These are phyloP conservation scores for Leccinum fuscescens DNA, from an alignment of 1,284 basidiomycete genomes.

Conservation along the genomic window DNA sequence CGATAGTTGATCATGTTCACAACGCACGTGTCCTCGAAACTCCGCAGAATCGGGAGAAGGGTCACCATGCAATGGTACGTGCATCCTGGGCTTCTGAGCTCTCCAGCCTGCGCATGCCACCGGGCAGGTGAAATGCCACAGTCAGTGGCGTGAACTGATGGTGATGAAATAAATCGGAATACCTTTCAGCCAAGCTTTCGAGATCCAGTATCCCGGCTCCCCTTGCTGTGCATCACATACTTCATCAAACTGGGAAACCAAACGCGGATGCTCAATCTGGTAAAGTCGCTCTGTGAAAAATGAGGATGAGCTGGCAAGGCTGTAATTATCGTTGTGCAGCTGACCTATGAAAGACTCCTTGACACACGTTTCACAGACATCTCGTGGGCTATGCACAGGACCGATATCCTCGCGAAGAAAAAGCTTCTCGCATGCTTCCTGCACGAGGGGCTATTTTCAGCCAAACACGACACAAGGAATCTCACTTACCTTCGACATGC, in stretches of 20 bases:
- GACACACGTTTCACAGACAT: constrained; percentile 66
- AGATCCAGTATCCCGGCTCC: constrained; percentile 65
- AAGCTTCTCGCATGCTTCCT: constrained; percentile 55
- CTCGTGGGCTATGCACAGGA: constrained; percentile 44
- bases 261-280: constrained; percentile 58
- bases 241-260: constrained; percentile 56
- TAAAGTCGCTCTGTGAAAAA: constrained; percentile 60
- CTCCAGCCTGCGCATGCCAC: constrained; percentile 59
- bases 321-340: constrained; percentile 8
- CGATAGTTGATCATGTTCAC: constrained; percentile 64
- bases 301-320: constrained; percentile 5
- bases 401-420: constrained; percentile 43
- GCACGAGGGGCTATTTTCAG: not conserved
- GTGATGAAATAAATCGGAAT: constrained; percentile 11
- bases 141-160: constrained; percentile 12
- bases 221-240: constrained; percentile 44
- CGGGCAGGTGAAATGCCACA: constrained; percentile 8
- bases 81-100: constrained; percentile 70
- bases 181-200: constrained; percentile 78
- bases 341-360: constrained; percentile 57
- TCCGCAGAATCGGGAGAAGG: constrained; percentile 60
- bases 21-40: constrained; percentile 58
- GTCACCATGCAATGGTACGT: constrained; percentile 51
- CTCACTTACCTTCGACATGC: constrained; percentile 42
- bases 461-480: constrained; percentile 10